Base-by-base conservation (phyloP, 1,284 basidiomycete species). In the Leccinum holopus region DNA sequence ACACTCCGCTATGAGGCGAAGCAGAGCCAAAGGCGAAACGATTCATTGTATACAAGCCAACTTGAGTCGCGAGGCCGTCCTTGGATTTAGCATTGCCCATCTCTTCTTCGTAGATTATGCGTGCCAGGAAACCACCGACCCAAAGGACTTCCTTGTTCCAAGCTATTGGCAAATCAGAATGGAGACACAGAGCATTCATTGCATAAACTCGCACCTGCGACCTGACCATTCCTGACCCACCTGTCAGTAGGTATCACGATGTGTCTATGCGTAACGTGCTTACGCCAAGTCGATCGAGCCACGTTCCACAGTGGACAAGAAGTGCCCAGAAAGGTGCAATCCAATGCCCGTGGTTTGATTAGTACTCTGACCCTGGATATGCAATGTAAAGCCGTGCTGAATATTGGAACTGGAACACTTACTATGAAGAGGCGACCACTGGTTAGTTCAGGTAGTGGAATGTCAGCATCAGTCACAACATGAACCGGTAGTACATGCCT, bases 231-330 rank as follows among this genome's bases (percentile, higher is more conserved):
- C 69, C 90, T 92, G 55, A 35, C 28, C 21, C 49, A 33, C 18
- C 16, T 52, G 25, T 66, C 41, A 67, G 59, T 30, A n/a, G 5
- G 10, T 30, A 39, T 54, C 60, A 69, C 67, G 2, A 37, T 32
- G 14, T 7, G 39, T 35, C 1, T 18, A 5, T 21, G 39, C 6
- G 21, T n/a, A 41, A 30, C 1, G 18, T 47, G 77, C 87, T 77
- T 74, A 92, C 87, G 92, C 87, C 8, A 95, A 78, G 76, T 97
- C 95, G 62, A 98, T 89, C 0, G 92, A 91, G 75, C 98, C 95
- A 67, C 97, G 86, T 76, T 99, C 97, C 3, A 98, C 94, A 0
- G 97, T 98, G 0, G 95, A 95, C 61, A 98, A 95, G 75, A 98
- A 98, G 16, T 96, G 84, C 2, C 92, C 89, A 5, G 94, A 87